phyloP scores from a whole-genome alignment of 164 flowering plant genomes.

The Sextonia rubra region DNA sequence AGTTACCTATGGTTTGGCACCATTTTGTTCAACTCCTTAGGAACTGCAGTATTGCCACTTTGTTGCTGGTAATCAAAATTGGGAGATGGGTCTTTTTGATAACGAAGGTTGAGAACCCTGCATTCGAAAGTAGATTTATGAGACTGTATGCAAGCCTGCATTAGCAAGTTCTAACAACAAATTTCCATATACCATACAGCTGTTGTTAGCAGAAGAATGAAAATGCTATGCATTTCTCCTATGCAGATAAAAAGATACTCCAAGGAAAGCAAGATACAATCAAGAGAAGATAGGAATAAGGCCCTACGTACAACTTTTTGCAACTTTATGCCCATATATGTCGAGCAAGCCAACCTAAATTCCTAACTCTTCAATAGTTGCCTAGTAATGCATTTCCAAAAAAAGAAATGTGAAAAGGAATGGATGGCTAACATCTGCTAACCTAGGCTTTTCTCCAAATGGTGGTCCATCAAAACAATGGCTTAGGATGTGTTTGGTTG shows the following conservation, averaged over 20 bases:
- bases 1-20: slow-evolving; percentile 48
- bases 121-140: slow-evolving; percentile 9
- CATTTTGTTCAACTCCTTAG: slow-evolving; percentile 29
- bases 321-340: not conserved
- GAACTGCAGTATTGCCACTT: slow-evolving; percentile 19
- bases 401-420: no score
- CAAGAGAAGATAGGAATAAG: not conserved
- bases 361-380: not conserved
- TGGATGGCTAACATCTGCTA: no score
- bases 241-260: not conserved
- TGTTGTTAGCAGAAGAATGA: not conserved
- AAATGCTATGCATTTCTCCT: not conserved
- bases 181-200: not conserved
- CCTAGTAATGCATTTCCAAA: not conserved
- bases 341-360: not conserved
- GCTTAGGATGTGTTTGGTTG: no score
- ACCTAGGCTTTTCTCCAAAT: no score
- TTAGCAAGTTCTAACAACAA: not conserved
- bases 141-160: not conserved
- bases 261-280: no score
- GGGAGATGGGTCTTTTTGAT: slow-evolving; percentile 34
- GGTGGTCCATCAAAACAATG: no score
- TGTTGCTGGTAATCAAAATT: slow-evolving; percentile 31
- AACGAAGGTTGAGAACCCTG: slow-evolving; percentile 84
- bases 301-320: not conserved